Evolutionary conservation across 495 filamentous ascomycete species (phyloP), one percentile per base, ranked within the genome.

Genomic region (Daldinia decipiens): DNA sequence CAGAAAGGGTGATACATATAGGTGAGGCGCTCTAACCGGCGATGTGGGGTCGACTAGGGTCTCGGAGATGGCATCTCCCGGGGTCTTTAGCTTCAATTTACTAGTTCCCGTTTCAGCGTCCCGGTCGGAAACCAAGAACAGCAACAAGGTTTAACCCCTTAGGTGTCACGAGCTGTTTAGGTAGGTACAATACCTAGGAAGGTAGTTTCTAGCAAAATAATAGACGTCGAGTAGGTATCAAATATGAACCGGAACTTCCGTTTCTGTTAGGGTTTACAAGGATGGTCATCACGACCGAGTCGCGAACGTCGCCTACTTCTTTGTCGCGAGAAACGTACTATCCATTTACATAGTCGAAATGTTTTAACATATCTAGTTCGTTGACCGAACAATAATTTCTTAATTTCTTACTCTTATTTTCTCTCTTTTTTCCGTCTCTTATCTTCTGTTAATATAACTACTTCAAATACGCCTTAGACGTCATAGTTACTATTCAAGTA

Each of bases 101-200:
- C 29, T 51, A 34, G 19, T 65, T 58, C 62, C 67, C 71, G 71
- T 74, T 74, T 74, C 71, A 74, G 60, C 53, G 54, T 59, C 63
- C 71, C 62, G n/a, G 62, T 66, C 55, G 40, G 70, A 73, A 69
- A 70, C 70, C 56, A 51, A 66, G 65, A 70, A 51, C 55, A 65
- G 70, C 60, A 54, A 54, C 71, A 62, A 66, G 65, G 61, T 59
- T 59, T 45, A 24, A 62, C 67, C 65, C 58, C 52, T 59, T 64
- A 50, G 32, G 70, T 69, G 61, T 69, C 70, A 73, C 29, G 60
- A 73, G 24, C 15, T 26, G 53, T 55, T 29, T 29, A 29, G 5
- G 5, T n/a, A n/a, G n/a, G n/a, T n/a, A n/a, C n/a, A n/a, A n/a
- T n/a, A n/a, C n/a, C n/a, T n/a, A n/a, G n/a, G n/a, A n/a, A 29